Percentiles rank a stretch among this genome's conserved stretches.
Conservation (phyloP, 148 eudicot genomes). For the Euryodendron excelsum region DNA sequence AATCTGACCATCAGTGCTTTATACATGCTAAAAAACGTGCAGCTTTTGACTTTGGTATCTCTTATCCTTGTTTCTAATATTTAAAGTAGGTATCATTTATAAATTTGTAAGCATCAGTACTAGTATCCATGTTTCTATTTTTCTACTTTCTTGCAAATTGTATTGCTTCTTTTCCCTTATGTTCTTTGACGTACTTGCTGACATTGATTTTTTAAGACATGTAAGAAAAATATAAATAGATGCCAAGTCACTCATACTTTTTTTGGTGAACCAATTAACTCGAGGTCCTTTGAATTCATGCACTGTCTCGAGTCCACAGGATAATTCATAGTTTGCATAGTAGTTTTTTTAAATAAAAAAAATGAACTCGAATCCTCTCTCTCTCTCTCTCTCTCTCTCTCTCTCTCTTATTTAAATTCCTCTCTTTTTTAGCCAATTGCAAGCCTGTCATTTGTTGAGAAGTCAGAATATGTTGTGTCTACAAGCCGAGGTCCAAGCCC, state of each 20-base stretch:
- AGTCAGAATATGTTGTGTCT: conserved; percentile 72
- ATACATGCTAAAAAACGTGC: no score
- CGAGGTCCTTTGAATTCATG: background rate
- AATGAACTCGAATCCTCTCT: no score
- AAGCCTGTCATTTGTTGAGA: conserved; percentile 71
- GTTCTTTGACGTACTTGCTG: background rate
- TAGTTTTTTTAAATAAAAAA: background rate
- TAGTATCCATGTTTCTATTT: background rate
- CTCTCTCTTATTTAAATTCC: background rate
- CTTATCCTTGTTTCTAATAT: background rate
- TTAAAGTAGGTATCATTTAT: background rate
- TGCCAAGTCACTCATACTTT: background rate
- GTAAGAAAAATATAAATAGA: background rate
- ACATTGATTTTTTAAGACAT: background rate
- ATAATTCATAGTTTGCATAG: background rate
- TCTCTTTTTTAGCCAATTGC: conserved; percentile 55
- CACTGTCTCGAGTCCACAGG: background rate
- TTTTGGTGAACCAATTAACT: background rate
- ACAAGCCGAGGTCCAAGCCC: conserved; percentile 65
- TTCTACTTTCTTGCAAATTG: no score
- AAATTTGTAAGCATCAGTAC: no score
- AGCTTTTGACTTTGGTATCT: background rate
- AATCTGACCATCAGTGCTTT: background rate
- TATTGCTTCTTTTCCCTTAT: no score
- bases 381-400: no score